phyloP scores from a whole-genome alignment of 208 protist genomes.

The Leishmania lainsoni region DNA sequence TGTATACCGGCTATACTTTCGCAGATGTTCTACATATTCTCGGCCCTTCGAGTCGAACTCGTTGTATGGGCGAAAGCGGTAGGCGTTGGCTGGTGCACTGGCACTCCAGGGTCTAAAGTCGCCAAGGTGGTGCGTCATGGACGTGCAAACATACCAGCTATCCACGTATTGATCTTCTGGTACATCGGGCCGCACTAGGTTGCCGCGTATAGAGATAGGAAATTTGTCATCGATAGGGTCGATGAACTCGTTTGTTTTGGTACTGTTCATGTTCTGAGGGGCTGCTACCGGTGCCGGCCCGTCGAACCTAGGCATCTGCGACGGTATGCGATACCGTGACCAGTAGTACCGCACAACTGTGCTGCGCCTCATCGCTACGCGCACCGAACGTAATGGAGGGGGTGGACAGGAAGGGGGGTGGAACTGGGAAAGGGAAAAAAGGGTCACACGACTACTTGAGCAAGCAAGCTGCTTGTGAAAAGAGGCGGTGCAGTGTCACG shows the following conservation, averaged over 20 bases:
- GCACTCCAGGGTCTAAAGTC: conserved; percentile 89
- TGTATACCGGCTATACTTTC: conserved; percentile 57
- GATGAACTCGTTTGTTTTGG: conserved; percentile 90
- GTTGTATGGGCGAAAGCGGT: conserved; percentile 83
- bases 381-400: not conserved
- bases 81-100: conserved; percentile 78
- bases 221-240: conserved; percentile 92
- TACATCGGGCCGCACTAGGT: conserved; percentile 78
- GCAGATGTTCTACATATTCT: conserved; percentile 84
- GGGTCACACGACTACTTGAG: not conserved
- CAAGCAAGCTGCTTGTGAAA: not conserved
- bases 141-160: conserved; percentile 90
- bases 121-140: conserved; percentile 87
- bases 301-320: conserved; percentile 86
- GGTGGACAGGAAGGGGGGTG: not conserved
- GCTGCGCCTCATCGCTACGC: conserved; percentile 44
- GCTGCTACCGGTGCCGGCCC: conserved; percentile 82
- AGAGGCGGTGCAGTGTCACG: too few relatives aligned
- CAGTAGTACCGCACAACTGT: conserved; percentile 67
- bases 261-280: conserved; percentile 92
- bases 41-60: conserved; percentile 87
- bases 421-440: not conserved
- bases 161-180: conserved; percentile 90
- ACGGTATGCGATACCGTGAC: conserved; percentile 87
- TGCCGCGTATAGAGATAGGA: conserved; percentile 80